phyloP scores from a whole-genome alignment of 1,139 yeast species.

The Pichia sp. region DNA sequence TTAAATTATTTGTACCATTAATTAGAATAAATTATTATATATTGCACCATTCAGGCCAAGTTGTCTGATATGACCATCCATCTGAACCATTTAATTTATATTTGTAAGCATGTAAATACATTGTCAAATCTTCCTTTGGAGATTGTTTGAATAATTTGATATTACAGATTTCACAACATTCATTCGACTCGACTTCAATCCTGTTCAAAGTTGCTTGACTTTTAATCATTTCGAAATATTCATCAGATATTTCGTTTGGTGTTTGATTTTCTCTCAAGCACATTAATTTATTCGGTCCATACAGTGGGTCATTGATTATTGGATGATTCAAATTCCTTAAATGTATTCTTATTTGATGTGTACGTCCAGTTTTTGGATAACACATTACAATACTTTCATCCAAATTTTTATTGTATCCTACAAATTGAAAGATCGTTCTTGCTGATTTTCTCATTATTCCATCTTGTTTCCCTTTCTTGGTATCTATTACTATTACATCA shows the following conservation, averaged over 20 bases:
- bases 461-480: constrained; percentile 26
- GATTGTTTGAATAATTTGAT: constrained; percentile 37
- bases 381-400: constrained; percentile 58
- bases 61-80: constrained; percentile 32
- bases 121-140: constrained; percentile 32
- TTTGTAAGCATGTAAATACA: constrained; percentile 56
- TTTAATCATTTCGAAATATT: constrained; percentile 19
- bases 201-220: constrained; percentile 18
- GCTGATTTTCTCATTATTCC: constrained; percentile 33
- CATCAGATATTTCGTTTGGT: constrained; percentile 1
- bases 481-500: constrained; percentile 26
- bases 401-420: constrained; percentile 29
- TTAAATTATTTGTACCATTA: not conserved
- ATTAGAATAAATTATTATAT: not conserved
- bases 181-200: constrained; percentile 17
- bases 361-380: constrained; percentile 65
- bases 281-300: constrained; percentile 27
- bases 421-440: constrained; percentile 34
- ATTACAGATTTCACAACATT: constrained; percentile 42
- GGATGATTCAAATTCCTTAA: constrained; percentile 60
- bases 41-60: constrained; percentile 36
- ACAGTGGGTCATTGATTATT: constrained; percentile 61
- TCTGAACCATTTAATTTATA: constrained; percentile 32
- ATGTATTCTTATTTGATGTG: constrained; percentile 79
- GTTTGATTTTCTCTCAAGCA: not conserved